phyloP scores from a whole-genome alignment of 495 filamentous ascomycete genomes.

The Astrothelium macrocarpum region DNA sequence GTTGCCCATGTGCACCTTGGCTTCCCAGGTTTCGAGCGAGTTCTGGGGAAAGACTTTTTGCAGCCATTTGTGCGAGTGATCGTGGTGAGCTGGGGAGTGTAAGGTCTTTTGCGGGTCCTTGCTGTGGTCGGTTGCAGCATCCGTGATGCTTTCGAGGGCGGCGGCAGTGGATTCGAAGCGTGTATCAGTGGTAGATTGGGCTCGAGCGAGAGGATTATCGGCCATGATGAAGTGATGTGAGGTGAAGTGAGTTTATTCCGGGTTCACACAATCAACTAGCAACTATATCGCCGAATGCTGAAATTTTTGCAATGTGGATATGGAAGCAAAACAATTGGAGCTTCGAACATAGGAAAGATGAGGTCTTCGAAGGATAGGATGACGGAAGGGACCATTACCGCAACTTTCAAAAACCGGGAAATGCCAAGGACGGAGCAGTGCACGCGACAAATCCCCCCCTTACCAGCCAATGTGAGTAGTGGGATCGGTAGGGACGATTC shows the following conservation, averaged over 20 bases:
- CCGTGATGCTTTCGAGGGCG: slow-evolving; percentile 14
- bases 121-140: slow-evolving; percentile 26
- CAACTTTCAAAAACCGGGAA: not conserved
- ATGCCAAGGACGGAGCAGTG: not conserved
- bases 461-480: not conserved
- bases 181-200: not conserved
- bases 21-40: slow-evolving; percentile 29
- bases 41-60: slow-evolving; percentile 26
- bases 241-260: not conserved
- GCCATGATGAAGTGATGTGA: not conserved
- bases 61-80: slow-evolving; percentile 30
- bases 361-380: not conserved
- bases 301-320: not conserved
- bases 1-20: slow-evolving; percentile 35
- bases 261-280: too few relatives aligned
- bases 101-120: slow-evolving; percentile 27
- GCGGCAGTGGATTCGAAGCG: slow-evolving; percentile 14
- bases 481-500: not conserved
- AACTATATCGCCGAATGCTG: not conserved
- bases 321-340: not conserved
- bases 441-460: not conserved
- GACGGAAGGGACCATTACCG: not conserved
- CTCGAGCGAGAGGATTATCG: not conserved
- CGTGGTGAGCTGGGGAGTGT: slow-evolving; percentile 27
- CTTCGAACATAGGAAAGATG: not conserved